Conservation (phyloP, 495 filamentous ascomycete species). For the Podospora didyma region DNA sequence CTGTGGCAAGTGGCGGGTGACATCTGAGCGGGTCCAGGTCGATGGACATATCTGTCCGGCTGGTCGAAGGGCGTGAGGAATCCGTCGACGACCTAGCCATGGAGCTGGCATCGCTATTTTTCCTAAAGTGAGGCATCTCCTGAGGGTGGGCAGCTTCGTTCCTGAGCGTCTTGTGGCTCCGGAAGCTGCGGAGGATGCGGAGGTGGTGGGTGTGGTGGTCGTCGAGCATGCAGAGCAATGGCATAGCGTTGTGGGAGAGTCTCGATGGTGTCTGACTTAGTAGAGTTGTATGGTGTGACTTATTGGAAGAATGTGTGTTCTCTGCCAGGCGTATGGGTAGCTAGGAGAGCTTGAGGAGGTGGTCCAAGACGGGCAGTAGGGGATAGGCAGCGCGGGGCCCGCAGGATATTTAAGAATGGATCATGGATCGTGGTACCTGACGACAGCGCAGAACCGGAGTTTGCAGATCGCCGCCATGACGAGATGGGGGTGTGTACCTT, state of each 20-base stretch:
- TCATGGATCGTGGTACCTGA: neutral
- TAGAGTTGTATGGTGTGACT: neutral
- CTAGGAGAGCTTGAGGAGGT: neutral
- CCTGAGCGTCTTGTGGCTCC: slow-evolving; percentile 25
- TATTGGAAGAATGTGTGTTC: neutral
- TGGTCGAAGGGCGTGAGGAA: slow-evolving; percentile 22
- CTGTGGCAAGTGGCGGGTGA: slow-evolving; percentile 22
- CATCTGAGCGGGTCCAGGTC: slow-evolving; percentile 33
- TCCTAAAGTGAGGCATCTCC: slow-evolving; percentile 17
- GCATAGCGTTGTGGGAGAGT: neutral
- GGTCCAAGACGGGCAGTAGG: neutral
- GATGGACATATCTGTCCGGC: slow-evolving; percentile 23
- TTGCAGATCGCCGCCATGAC: neutral
- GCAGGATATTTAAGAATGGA: neutral
- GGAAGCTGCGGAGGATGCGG: slow-evolving; percentile 29
- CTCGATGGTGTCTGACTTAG: neutral
- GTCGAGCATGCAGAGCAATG: slow-evolving; percentile 25
- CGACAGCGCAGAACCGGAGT: neutral
- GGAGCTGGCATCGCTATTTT: slow-evolving; percentile 26
- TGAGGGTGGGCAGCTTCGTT: neutral
- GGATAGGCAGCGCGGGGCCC: neutral
- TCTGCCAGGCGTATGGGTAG: neutral
- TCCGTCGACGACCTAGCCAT: slow-evolving; percentile 24
- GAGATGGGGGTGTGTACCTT: neutral
- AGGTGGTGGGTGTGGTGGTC: slow-evolving; percentile 13